These are phyloP conservation scores for Manihot esculenta DNA, from an alignment of 441 rosid species.

Conservation along the genomic window DNA sequence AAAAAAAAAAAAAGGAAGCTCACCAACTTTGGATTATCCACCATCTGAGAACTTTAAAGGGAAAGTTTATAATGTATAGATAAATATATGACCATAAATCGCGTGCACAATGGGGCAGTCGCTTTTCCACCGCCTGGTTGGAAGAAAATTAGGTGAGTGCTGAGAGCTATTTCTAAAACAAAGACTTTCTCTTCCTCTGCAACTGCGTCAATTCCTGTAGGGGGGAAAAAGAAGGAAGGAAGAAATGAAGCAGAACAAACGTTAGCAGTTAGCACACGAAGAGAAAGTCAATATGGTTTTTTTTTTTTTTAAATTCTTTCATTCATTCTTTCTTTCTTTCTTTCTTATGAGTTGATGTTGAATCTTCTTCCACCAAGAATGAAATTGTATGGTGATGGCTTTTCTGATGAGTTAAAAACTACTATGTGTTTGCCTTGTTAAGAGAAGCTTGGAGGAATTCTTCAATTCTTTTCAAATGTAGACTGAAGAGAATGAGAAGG, in stretches of 20 bases:
- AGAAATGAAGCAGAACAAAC: slow-evolving; percentile 5
- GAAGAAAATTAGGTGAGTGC: not conserved
- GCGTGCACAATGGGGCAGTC: slow-evolving; percentile 26
- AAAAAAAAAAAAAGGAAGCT: slow-evolving; percentile 24
- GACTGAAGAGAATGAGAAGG: not conserved
- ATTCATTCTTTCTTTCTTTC: too few relatives aligned
- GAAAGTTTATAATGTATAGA: not conserved
- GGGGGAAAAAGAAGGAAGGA: not conserved
- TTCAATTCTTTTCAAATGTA: slow-evolving; percentile 6
- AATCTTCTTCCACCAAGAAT: slow-evolving; percentile 4
- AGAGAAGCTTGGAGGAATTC: not conserved
- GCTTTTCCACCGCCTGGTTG: slow-evolving; percentile 20
- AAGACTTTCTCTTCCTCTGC: not conserved
- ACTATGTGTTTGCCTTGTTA: slow-evolving; percentile 8
- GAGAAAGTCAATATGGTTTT: not conserved
- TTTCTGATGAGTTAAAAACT: slow-evolving; percentile 9
- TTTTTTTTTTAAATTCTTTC: too few relatives aligned
- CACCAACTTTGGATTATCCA: slow-evolving; percentile 53
- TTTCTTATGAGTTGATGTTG: not conserved
- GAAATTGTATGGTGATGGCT: not conserved
- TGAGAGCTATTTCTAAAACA: not conserved
- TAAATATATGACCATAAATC: not conserved
- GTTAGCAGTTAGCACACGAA: not conserved
- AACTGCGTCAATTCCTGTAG: not conserved
- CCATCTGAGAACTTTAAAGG: slow-evolving; percentile 35